A percentile compares a stretch with the other conserved stretches of the same genome.
These are phyloP conservation scores for Luvunga scandens DNA, from an alignment of 345 rosid species.

Conservation along the genomic window DNA sequence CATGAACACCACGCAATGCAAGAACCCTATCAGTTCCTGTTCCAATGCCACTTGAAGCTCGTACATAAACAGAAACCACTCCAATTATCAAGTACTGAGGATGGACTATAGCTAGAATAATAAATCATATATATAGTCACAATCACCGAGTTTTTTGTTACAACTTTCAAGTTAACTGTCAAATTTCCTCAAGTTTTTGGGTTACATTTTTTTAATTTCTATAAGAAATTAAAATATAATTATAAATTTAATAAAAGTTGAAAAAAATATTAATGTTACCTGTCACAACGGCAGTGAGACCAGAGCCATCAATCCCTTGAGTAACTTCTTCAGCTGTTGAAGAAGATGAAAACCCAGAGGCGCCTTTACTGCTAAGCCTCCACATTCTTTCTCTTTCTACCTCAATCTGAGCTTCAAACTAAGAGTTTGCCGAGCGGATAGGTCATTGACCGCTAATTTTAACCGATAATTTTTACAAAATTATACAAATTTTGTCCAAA, in stretches of 20 bases:
- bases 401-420: background rate
- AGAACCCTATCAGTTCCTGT: conserved; percentile 42
- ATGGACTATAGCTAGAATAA: background rate
- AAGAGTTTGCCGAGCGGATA: background rate
- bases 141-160: too few species aligned
- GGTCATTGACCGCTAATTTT: background rate
- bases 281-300: conserved; percentile 79
- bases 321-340: conserved; percentile 88
- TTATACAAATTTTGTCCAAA: background rate
- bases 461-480: background rate
- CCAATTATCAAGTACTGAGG: background rate
- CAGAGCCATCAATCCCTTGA: conserved; percentile 60
- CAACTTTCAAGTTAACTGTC: too few species aligned
- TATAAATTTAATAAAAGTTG: too few species aligned
- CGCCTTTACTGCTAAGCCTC: conserved; percentile 53
- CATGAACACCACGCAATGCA: conserved; percentile 42
- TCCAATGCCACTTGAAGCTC: conserved; percentile 47
- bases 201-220: too few species aligned
- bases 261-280: conserved; percentile 29
- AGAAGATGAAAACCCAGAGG: conserved; percentile 72
- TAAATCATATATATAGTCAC: background rate
- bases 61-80: conserved; percentile 12
- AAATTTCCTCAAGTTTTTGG: too few species aligned
- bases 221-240: too few species aligned
- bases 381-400: conserved; percentile 31